phyloP scores from a whole-genome alignment of 2,329 filamentous ascomycete species.

The Pseudopithomyces maydicus region DNA sequence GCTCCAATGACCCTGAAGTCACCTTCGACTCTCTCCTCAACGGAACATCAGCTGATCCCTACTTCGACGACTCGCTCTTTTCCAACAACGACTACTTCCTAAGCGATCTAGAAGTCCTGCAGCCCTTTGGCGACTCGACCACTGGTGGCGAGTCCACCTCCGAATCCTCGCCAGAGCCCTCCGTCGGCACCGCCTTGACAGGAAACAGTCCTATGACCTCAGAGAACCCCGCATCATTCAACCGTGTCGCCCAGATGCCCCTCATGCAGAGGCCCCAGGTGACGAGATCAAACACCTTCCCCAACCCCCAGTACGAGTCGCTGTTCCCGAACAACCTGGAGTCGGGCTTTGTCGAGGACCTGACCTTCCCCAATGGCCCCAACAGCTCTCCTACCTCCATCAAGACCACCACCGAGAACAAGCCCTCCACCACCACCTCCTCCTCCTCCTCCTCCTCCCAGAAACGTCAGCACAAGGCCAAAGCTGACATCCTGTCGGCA shows the following conservation, averaged over 20 bases:
- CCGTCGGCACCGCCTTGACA: conserved; percentile 16
- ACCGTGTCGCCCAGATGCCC: conserved; percentile 34
- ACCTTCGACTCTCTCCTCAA: conserved; percentile 37
- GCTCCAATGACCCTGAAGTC: conserved; percentile 36
- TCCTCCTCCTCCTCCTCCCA: conserved; percentile 20
- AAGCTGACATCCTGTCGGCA: conserved; percentile 45
- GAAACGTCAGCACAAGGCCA: conserved; percentile 41
- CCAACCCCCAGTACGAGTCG: conserved; percentile 42
- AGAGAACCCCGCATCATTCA: conserved; percentile 29
- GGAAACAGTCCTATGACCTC: conserved; percentile 25
- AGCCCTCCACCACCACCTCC: conserved; percentile 21
- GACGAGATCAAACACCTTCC: conserved; percentile 37
- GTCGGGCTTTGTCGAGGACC: conserved; percentile 42
- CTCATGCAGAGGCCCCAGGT: conserved; percentile 27
- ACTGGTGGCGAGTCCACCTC: conserved; percentile 40
- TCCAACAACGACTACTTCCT: conserved; percentile 47
- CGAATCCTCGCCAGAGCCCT: conserved; percentile 46
- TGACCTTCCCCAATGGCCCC: conserved; percentile 44
- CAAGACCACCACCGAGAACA: conserved; percentile 13
- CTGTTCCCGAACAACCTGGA: conserved; percentile 44
- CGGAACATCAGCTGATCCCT: conserved; percentile 36
- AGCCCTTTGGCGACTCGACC: conserved; percentile 39
- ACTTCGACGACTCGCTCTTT: conserved; percentile 46
- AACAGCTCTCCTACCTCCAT: conserved; percentile 23
- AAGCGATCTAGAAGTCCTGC: conserved; percentile 45